A percentile compares a stretch with the other conserved stretches of the same genome.
These are phyloP conservation scores for Talaromyces sp. DNA, from an alignment of 2,329 filamentous ascomycete genomes.

Conservation along the genomic window DNA sequence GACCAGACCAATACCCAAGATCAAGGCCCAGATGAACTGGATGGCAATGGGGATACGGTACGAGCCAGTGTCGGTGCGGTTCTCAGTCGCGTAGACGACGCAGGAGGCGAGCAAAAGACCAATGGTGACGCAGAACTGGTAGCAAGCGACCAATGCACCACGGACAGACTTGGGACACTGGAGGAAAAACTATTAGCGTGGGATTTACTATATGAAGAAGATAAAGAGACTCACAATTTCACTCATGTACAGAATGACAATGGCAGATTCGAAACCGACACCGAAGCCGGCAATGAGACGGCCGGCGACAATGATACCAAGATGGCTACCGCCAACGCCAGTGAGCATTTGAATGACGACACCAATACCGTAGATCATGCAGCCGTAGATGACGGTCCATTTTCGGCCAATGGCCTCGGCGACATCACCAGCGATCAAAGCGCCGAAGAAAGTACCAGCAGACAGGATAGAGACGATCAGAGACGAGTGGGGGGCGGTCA, in stretches of 20 bases:
- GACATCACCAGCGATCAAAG: conserved; percentile 70
- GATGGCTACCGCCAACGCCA: conserved; percentile 45
- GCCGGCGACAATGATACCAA: conserved; percentile 64
- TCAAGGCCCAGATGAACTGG: conserved; percentile 75
- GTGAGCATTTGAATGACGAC: conserved; percentile 61
- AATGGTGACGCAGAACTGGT: conserved; percentile 79
- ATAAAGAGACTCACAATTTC: conserved; percentile 52
- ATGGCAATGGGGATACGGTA: conserved; percentile 79
- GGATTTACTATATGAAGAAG: too few species aligned
- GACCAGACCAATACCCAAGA: conserved; percentile 67
- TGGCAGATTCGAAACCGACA: conserved; percentile 74
- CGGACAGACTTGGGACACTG: conserved; percentile 62
- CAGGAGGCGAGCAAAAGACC: conserved; percentile 70
- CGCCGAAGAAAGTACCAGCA: conserved; percentile 71
- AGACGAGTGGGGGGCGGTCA: conserved; percentile 49
- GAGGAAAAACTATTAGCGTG: neutral
- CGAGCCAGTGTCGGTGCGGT: conserved; percentile 56
- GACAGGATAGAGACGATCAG: conserved; percentile 74
- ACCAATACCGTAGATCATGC: conserved; percentile 65
- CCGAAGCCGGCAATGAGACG: conserved; percentile 71
- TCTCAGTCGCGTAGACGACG: conserved; percentile 67
- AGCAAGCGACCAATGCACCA: conserved; percentile 73
- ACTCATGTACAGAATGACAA: conserved; percentile 83
- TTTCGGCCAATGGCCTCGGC: conserved; percentile 64
- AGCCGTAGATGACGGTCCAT: conserved; percentile 66